Conservation (phyloP, 176 grass and related monocot species). For the Bolboschoenus planiculmis region DNA sequence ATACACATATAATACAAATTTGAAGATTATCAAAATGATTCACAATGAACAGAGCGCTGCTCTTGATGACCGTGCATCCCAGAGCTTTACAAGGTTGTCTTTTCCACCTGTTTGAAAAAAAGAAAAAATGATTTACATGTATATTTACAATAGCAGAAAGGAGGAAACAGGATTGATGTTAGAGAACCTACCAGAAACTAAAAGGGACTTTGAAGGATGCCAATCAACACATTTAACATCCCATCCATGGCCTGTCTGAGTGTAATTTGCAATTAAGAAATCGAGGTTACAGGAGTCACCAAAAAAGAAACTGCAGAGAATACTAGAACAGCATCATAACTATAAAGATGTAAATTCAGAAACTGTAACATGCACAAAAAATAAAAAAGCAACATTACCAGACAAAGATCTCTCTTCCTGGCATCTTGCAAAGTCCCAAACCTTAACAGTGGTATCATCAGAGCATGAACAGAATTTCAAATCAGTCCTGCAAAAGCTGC, state of each 20-base stretch:
- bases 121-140: not conserved
- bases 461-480: slow-evolving; percentile 99
- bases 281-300: slow-evolving; percentile 42
- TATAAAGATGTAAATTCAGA: slow-evolving; percentile 5
- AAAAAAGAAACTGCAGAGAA: not conserved
- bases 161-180: not conserved
- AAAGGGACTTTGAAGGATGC: slow-evolving; percentile 95
- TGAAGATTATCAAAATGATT: slow-evolving; percentile 24
- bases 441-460: slow-evolving; percentile 93
- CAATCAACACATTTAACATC: slow-evolving; percentile 98
- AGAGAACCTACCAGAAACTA: slow-evolving; percentile 77
- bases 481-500: slow-evolving; percentile 96
- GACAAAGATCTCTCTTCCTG: slow-evolving; percentile 98
- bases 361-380: slow-evolving; percentile 15
- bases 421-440: slow-evolving; percentile 99
- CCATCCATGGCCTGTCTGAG: slow-evolving; percentile 99
- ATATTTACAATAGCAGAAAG: not conserved
- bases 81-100: slow-evolving; percentile 96
- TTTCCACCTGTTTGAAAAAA: slow-evolving; percentile 67
- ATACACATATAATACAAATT: slow-evolving; percentile 21
- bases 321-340: slow-evolving; percentile 3
- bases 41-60: slow-evolving; percentile 88
- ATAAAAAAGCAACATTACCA: slow-evolving; percentile 80
- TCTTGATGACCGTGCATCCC: slow-evolving; percentile 91
- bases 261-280: slow-evolving; percentile 49